These are phyloP conservation scores for Chenopodium album DNA, from an alignment of 148 eudicot genomes.

Conservation along the genomic window DNA sequence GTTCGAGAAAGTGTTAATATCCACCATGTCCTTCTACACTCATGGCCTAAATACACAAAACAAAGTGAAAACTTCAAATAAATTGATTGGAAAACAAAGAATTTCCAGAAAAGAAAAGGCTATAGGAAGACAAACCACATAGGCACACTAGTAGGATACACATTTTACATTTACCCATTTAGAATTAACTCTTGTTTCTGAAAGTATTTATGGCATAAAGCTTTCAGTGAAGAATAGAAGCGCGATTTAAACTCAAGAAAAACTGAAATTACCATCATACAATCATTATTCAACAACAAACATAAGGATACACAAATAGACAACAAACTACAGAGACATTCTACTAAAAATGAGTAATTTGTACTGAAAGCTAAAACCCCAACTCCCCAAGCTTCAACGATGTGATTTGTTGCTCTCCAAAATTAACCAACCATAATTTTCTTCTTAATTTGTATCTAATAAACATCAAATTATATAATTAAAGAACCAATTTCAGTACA, in stretches of 20 bases:
- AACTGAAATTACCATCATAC: not conserved
- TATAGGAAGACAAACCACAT: slow-evolving; percentile 6
- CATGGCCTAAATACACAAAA: slow-evolving; percentile 12
- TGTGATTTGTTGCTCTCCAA: not conserved
- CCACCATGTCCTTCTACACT: slow-evolving; percentile 21
- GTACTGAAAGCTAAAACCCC: not conserved
- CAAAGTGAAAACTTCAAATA: not conserved
- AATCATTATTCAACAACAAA: not conserved
- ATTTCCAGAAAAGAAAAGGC: not conserved
- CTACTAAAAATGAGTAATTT: not conserved
- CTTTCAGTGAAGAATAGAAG: not conserved
- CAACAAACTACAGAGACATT: not conserved
- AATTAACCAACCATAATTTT: not conserved
- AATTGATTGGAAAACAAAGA: not conserved
- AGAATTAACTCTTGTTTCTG: not conserved
- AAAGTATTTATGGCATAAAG: not conserved
- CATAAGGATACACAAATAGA: not conserved
- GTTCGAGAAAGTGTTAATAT: slow-evolving; percentile 8
- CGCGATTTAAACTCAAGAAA: not conserved
- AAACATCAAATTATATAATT: not conserved
- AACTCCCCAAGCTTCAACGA: not conserved
- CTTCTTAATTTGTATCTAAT: not conserved
- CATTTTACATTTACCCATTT: not conserved
- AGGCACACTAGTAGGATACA: not conserved
- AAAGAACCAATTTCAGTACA: not conserved